phyloP scores from a whole-genome alignment of 208 protist species.

The Crithidia brevicula region DNA sequence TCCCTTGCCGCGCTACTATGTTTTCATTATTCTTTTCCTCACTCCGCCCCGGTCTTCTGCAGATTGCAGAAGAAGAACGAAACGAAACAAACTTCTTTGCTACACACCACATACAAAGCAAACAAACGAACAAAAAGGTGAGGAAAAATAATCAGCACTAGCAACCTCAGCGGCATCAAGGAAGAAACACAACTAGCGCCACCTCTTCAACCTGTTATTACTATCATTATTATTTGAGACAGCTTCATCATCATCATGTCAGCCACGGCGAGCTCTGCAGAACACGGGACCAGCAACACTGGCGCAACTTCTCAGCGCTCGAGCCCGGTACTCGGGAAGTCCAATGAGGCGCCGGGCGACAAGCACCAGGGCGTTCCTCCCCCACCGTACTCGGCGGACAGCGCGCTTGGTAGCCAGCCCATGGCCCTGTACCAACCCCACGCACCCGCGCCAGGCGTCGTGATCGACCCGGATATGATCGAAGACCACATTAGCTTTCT shows the following conservation, averaged over 20 bases:
- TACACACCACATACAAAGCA: too few relatives aligned
- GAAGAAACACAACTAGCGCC: not conserved
- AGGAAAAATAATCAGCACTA: not conserved
- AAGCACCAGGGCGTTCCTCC: conserved; percentile 44
- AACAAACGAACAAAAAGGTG: not conserved
- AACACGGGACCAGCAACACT: conserved; percentile 9
- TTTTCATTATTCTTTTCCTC: too few relatives aligned
- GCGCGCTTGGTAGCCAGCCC: conserved; percentile 2
- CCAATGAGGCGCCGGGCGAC: conserved; percentile 25
- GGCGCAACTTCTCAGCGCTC: conserved; percentile 10
- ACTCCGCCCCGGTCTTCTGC: too few relatives aligned
- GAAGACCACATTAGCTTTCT: conserved; percentile 90
- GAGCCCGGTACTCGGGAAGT: conserved; percentile 3
- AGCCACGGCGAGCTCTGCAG: conserved; percentile 3
- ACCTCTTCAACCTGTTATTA: too few relatives aligned
- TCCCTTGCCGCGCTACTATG: too few relatives aligned
- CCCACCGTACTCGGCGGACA: conserved; percentile 42
- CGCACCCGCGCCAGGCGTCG: conserved; percentile 23
- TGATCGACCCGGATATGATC: conserved; percentile 70
- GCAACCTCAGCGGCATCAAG: not conserved
- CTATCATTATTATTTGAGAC: too few relatives aligned
- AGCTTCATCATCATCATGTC: too few relatives aligned
- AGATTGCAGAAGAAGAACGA: too few relatives aligned
- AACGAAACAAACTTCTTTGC: too few relatives aligned
- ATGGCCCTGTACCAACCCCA: conserved; percentile 38